Evolutionary conservation across 1,284 basidiomycete genomes (phyloP).

Genomic region (Fomes fomentarius): DNA sequence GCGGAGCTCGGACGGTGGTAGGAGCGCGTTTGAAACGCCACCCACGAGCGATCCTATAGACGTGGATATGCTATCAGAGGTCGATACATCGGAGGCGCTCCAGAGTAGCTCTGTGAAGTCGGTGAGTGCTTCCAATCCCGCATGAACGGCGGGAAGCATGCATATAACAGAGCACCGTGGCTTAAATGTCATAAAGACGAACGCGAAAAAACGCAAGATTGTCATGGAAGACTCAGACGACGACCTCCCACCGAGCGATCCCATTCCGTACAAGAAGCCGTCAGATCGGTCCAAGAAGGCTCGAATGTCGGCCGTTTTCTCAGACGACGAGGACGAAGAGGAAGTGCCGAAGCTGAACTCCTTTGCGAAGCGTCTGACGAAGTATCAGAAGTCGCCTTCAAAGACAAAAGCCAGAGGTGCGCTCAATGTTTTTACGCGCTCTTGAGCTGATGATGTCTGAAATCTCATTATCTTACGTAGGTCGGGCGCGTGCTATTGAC

Average conservation of each 20-base stretch:
- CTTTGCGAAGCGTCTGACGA: conserved; percentile 61
- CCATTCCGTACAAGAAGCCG: conserved; percentile 27
- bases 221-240: conserved; percentile 71
- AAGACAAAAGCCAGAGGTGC: conserved; percentile 47
- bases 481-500: conserved; percentile 40
- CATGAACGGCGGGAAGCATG: neutral
- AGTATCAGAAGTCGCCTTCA: conserved; percentile 64
- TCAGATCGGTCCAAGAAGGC: conserved; percentile 51
- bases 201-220: conserved; percentile 67
- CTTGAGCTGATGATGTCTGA: neutral
- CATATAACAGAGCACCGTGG: too few species aligned
- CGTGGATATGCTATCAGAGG: conserved; percentile 66
- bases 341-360: conserved; percentile 40
- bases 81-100: conserved; percentile 42
- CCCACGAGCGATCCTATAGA: conserved; percentile 78
- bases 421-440: conserved; percentile 1
- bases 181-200: too few species aligned
- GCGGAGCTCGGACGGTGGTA: conserved; percentile 51
- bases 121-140: conserved; percentile 6
- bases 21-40: conserved; percentile 57
- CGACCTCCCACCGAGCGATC: conserved; percentile 40
- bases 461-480: conserved; percentile 33
- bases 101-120: conserved; percentile 16
- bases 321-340: conserved; percentile 51
- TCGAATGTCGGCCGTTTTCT: conserved; percentile 47